These are phyloP conservation scores for Microcyclospora pomicola DNA, from an alignment of 2,329 filamentous ascomycete genomes.

Conservation along the genomic window DNA sequence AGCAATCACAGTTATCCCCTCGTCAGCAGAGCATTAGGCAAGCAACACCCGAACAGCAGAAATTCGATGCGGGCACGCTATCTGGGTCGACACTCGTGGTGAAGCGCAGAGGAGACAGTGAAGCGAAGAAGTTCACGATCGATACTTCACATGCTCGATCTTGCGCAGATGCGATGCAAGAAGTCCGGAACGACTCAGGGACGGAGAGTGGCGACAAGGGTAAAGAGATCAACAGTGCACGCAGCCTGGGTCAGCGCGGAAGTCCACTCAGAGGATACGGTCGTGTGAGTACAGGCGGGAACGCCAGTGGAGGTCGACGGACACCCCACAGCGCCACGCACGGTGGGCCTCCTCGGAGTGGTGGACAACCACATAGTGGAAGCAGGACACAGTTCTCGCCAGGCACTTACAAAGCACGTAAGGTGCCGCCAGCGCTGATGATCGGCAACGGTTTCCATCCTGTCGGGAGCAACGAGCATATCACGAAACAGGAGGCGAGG, in stretches of 20 bases:
- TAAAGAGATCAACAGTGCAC: background rate
- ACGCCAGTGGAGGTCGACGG: too few species aligned
- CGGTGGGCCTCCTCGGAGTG: too few species aligned
- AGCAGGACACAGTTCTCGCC: too few species aligned
- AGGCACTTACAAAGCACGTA: too few species aligned
- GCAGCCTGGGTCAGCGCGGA: background rate
- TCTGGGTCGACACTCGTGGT: constrained; percentile 22
- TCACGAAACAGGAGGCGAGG: constrained; percentile 1
- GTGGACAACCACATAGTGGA: too few species aligned
- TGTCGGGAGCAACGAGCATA: too few species aligned
- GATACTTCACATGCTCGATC: constrained; percentile 7
- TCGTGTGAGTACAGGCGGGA: constrained; percentile 1
- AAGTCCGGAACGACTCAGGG: constrained; percentile 1
- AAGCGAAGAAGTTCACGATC: constrained; percentile 23
- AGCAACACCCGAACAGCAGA: constrained; percentile 4
- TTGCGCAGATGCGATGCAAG: background rate
- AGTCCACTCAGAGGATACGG: constrained; percentile 20
- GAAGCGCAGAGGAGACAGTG: constrained; percentile 23
- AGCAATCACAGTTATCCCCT: background rate
- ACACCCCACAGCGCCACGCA: too few species aligned
- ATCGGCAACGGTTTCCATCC: too few species aligned
- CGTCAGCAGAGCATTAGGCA: background rate
- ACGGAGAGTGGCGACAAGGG: constrained; percentile 2
- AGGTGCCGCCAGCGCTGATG: too few species aligned
- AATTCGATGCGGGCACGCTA: constrained; percentile 5